Base-by-base conservation (phyloP, 1,139 yeast genomes). In the Arxiozyma bovina region DNA sequence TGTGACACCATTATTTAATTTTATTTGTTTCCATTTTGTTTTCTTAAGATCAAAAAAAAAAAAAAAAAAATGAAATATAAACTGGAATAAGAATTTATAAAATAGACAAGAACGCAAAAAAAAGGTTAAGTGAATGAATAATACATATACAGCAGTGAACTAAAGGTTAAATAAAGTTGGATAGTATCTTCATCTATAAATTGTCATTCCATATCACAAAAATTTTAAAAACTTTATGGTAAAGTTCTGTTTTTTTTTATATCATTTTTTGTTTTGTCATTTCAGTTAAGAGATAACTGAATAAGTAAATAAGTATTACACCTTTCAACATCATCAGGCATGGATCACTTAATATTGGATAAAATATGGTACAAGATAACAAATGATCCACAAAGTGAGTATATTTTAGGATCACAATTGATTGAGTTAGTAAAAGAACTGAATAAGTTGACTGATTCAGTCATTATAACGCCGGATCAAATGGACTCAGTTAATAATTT, bases 401-500 rank as follows among this genome's bases (percentile, higher is more conserved):
- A 46, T 34, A 46, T 46, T 22, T 12, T n/a, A 12, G 49, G 49
- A 17, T 46, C 49, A 21, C 40, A 46, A 22, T n/a, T 46, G 20
- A 38, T 22, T 27, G 30, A 46, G 21, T 46, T 46, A 4, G 20
- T 46, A 11, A 7, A 38, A 22, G 49, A 46, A 22, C 20, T 46
- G 43, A 12, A 21, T 11, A 17, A 53, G 53, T 38, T 50, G 40
- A 25, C 40, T 43, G 15, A 42, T 50, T 21, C 52, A 52, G 21
- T 47, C 58, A 2, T 38, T 64, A 20, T 55, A 66, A 11, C 61
- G 9, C 15, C 4, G 15, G 71, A 70, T 2, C 56, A 61, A 43
- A 4, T 45, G 27, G 56, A 58, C 21, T 61, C 65, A 11, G 53
- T 70, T 12, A 61, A 55, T n/a, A 61, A 64, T n/a, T 69, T 65